These are phyloP conservation scores for Aspergillus pseudoglaucus DNA, from an alignment of 2,329 filamentous ascomycete species.

Conservation along the genomic window DNA sequence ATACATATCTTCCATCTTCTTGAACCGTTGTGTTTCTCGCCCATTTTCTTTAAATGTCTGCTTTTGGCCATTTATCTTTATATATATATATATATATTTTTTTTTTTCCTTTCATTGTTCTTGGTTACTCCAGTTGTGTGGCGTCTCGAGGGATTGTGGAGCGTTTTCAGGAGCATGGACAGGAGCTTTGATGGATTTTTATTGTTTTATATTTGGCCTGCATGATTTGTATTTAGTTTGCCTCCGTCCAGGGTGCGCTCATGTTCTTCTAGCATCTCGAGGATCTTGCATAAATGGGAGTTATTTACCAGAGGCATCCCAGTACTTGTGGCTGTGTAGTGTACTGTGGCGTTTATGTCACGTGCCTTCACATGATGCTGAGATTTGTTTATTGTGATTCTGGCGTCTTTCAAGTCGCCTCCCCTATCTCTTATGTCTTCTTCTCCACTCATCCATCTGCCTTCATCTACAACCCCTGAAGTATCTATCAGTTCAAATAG, in stretches of 20 bases:
- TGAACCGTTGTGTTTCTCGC: neutral
- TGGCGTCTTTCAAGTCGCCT: too few relatives aligned
- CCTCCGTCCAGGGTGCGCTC: neutral
- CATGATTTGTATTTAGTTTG: neutral
- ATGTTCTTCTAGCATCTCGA: neutral
- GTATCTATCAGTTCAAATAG: too few relatives aligned
- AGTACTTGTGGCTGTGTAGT: too few relatives aligned
- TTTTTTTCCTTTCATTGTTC: conserved; percentile 1
- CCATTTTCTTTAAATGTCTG: conserved; percentile 4
- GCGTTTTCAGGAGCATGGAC: conserved; percentile 20
- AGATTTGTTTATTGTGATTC: too few relatives aligned
- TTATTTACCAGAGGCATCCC: too few relatives aligned
- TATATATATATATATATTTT: conserved; percentile 5
- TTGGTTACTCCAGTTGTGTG: conserved; percentile 7
- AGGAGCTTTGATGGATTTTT: conserved; percentile 16
- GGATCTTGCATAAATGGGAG: neutral
- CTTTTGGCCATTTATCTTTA: conserved; percentile 5
- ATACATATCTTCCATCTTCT: neutral
- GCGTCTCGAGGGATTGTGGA: conserved; percentile 19
- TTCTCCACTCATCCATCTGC: too few relatives aligned
- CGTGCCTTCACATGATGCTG: too few relatives aligned
- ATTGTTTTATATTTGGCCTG: neutral
- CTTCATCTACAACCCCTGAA: too few relatives aligned
- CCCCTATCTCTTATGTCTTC: too few relatives aligned
- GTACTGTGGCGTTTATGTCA: too few relatives aligned